These are phyloP conservation scores for Russula abietina DNA, from an alignment of 768 basidiomycete species.

Conservation along the genomic window DNA sequence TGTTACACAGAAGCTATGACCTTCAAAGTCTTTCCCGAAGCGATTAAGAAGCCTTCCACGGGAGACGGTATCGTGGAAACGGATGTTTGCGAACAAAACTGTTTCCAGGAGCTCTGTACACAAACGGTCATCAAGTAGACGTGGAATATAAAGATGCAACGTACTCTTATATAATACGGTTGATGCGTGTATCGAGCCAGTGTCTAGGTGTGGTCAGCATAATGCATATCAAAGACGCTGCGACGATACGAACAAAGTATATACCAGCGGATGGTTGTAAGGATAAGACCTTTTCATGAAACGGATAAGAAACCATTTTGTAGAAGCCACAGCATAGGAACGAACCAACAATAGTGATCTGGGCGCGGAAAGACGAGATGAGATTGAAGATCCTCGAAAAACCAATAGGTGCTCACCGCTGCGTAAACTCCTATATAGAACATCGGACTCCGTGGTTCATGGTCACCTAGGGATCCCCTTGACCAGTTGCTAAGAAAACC, in stretches of 20 bases:
- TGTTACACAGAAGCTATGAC: conserved; percentile 23
- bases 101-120: conserved; percentile 57
- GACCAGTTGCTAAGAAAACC: conserved; percentile 36
- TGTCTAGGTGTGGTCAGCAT: conserved; percentile 37
- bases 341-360: conserved; percentile 16
- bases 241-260: conserved; percentile 53
- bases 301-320: background rate
- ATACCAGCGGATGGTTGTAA: conserved; percentile 61
- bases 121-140: conserved; percentile 9
- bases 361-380: background rate
- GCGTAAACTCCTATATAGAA: conserved; percentile 75
- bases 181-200: conserved; percentile 79
- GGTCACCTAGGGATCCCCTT: conserved; percentile 28
- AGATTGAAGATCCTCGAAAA: background rate
- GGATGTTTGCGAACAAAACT: conserved; percentile 80
- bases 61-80: conserved; percentile 90
- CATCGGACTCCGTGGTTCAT: conserved; percentile 29
- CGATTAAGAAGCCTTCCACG: conserved; percentile 78
- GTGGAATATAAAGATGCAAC: background rate
- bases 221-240: background rate
- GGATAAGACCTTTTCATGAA: conserved; percentile 39
- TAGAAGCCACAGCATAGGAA: background rate
- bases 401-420: conserved; percentile 35
- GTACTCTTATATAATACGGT: conserved; percentile 66
- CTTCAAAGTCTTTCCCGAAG: conserved; percentile 89